Base-by-base conservation (phyloP, 106 monocot genomes). In the Phalaenopsis equestris region DNA sequence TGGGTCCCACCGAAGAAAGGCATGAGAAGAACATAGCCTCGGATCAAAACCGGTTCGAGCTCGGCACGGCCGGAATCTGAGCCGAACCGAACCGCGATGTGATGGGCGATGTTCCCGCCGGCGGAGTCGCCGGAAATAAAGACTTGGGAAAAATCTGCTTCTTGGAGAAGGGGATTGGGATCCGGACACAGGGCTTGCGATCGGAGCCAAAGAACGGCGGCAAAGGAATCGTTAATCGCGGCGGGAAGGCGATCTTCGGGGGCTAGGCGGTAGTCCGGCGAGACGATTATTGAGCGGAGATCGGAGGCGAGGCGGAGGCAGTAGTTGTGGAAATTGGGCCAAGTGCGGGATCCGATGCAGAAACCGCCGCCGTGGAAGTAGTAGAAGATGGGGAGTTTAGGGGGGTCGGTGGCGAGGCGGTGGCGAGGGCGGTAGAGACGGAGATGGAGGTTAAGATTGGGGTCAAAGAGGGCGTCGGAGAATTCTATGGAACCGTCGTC, bases 281-380 rank as follows among this genome's bases (percentile, higher is more conserved):
- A 80, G 68, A 92, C 70, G 76, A 95, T 83, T 36, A 93, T 58
- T 37, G 89, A 86, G 42, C 78, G 72, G 49, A 89, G 86, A 8
- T 79, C 84, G 75, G 87, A 75, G 58, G 87, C 82, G 42, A 92
- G 90, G 55, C 92, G 90, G 75, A 91, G 84, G 85, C 90, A 88
- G 84, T 85, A 94, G 86, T 90, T 87, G 64, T 92, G 95, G 80
- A 65, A 86, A 84, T 90, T 89, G 77, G 90, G 87, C 92, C 95
- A 95, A 6, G 92, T 85, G 75, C 89, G 89, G 47, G 92, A 90
- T 24, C 95, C 92, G 73, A 95, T 83, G 86, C 95, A 95, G 87
- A 82, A 95, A 12, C 95, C 95, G 38, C 92, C 95, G 56, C 95
- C 95, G 65, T 95, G 95, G 89, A 89, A 93, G 91, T 95, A 95